Evolutionary conservation across 441 rosid genomes (phyloP), one percentile per base, ranked within the genome.

Genomic region (Aleurites moluccanus): DNA sequence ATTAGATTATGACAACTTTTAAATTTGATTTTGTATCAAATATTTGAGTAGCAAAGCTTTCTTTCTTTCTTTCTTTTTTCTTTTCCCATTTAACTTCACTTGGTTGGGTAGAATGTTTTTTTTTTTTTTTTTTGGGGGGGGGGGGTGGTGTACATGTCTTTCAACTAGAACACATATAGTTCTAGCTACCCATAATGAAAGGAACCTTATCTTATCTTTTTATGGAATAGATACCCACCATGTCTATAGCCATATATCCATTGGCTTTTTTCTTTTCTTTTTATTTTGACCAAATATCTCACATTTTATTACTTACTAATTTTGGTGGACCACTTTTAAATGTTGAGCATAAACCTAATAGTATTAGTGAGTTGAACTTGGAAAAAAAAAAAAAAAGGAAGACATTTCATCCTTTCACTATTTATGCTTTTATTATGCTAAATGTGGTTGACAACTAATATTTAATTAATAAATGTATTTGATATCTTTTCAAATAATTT

Each of bases 171-270:
- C 23, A 56, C 42, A 10, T 10, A n/a, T 25, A 30, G 47, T 4
- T 6, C 1, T 25, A 25, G 52, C 33, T 59, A 18, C 65, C 11
- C 11, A 45, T 72, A 28, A 10, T 67, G 42, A 33, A 10, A 61
- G 50, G 50, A 68, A 61, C 74, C 80, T 23, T 73, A 78, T 76
- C 80, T 53, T 68, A 74, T 75, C 75, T 38, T 49, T 49, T 1
- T 40, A 13, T 20, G 18, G 45, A 62, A n/a, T 45, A 59, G 68
- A 73, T 61, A 21, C 25, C 78, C 75, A 47, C 74, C 65, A 70
- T 64, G 56, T 73, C 78, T 33, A 30, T 77, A 23, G 71, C 57
- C 55, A 64, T 33, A 30, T 77, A 23, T 77, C 57, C 55, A 64
- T 73, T 30, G 1, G 67, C 38, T 4, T 33, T 40, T 55, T 16